These are phyloP conservation scores for Kernera saxatilis DNA, from an alignment of 345 rosid species.

Conservation along the genomic window DNA sequence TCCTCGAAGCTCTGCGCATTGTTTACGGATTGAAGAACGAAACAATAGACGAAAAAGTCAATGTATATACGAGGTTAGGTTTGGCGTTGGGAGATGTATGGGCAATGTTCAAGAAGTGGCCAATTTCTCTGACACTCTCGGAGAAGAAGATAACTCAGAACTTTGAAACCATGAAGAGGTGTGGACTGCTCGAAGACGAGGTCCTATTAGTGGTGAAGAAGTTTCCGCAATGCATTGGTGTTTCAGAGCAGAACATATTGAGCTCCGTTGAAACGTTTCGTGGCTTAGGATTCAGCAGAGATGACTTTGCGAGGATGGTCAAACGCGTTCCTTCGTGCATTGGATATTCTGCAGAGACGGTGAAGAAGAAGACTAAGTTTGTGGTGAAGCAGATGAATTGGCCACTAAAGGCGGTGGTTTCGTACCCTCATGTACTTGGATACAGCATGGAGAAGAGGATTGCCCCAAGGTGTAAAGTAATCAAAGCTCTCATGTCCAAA, in stretches of 20 bases:
- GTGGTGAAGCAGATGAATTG: constrained; percentile 2
- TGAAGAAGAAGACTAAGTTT: neutral
- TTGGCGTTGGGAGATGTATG: constrained; percentile 16
- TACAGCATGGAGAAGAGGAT: constrained; percentile 6
- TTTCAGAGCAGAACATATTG: constrained; percentile 25
- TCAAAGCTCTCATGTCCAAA: constrained; percentile 8
- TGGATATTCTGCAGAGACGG: neutral
- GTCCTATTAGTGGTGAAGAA: neutral
- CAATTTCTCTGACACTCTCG: neutral
- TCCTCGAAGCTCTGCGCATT: constrained; percentile 6
- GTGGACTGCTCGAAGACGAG: constrained; percentile 5
- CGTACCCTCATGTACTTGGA: neutral
- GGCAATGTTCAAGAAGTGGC: constrained; percentile 27
- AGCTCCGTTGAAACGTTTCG: constrained; percentile 16
- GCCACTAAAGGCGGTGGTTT: neutral
- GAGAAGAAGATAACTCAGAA: constrained; percentile 17
- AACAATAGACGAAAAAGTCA: constrained; percentile 15
- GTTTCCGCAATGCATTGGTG: neutral
- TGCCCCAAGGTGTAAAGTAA: neutral
- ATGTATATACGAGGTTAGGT: constrained; percentile 20
- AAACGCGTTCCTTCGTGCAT: neutral
- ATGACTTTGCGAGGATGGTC: constrained; percentile 20
- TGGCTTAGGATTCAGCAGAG: constrained; percentile 8
- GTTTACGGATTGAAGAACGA: neutral
- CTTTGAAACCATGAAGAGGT: neutral